These are phyloP conservation scores for Cutaneotrichosporon curvatum DNA, from an alignment of 1,284 basidiomycete genomes.

Conservation along the genomic window DNA sequence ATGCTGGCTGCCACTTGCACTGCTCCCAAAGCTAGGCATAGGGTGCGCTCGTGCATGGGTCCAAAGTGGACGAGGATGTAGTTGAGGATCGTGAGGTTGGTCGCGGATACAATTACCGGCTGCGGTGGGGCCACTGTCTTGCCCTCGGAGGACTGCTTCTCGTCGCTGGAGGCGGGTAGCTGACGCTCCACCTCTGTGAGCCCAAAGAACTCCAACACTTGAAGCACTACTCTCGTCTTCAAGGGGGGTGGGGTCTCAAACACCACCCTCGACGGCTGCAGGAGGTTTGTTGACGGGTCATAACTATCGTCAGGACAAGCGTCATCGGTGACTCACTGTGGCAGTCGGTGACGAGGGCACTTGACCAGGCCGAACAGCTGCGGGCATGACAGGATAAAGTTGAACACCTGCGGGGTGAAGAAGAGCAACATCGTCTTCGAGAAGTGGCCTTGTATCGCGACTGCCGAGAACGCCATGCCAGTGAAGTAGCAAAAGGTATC, in stretches of 20 bases:
- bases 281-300: constrained; percentile 60
- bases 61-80: constrained; percentile 69
- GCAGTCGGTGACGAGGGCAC: constrained; percentile 88
- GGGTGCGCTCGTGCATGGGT: constrained; percentile 68
- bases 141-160: not conserved
- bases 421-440: constrained; percentile 90
- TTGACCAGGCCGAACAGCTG: constrained; percentile 90
- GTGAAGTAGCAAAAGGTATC: constrained; percentile 98
- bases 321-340: constrained; percentile 54
- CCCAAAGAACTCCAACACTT: constrained; percentile 55
- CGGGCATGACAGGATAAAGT: constrained; percentile 89
- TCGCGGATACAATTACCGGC: constrained; percentile 56
- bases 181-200: too few relatives aligned
- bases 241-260: constrained; percentile 55
- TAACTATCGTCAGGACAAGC: constrained; percentile 51
- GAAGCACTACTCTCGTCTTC: constrained; percentile 53
- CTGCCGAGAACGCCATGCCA: constrained; percentile 94
- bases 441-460: constrained; percentile 93
- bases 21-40: constrained; percentile 64
- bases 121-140: not conserved
- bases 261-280: constrained; percentile 63
- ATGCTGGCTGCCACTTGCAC: constrained; percentile 69
- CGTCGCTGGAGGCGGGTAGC: constrained; percentile 54
- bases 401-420: constrained; percentile 97
- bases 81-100: constrained; percentile 84